These are phyloP conservation scores for Ciborinia camelliae DNA, from an alignment of 2,329 filamentous ascomycete species.

Conservation along the genomic window DNA sequence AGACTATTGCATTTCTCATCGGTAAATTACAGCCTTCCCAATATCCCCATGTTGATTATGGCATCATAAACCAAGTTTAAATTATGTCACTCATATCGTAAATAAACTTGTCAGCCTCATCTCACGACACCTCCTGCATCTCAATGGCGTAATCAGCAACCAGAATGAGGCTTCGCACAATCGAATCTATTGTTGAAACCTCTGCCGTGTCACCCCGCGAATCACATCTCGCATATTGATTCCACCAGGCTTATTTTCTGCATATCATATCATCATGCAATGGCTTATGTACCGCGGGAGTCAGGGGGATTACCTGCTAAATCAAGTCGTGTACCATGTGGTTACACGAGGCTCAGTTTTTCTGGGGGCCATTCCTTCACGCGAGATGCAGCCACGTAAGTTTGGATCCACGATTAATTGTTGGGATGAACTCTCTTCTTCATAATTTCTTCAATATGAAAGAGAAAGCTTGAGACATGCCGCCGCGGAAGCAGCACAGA, in stretches of 20 bases:
- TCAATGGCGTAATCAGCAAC: neutral
- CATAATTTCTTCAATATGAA: neutral
- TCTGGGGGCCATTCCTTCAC: conserved; percentile 5
- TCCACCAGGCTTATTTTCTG: neutral
- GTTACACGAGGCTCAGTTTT: conserved; percentile 4
- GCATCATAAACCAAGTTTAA: neutral
- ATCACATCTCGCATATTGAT: neutral
- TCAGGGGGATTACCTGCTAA: conserved; percentile 11
- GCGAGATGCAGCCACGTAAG: neutral
- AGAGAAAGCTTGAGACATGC: neutral
- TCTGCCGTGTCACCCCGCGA: neutral
- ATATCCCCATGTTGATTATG: too few species aligned
- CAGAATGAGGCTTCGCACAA: neutral
- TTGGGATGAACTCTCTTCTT: neutral
- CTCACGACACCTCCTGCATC: neutral
- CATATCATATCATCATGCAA: conserved; percentile 1
- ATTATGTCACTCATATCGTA: too few species aligned
- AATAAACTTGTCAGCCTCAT: neutral
- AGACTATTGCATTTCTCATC: neutral
- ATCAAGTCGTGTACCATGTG: neutral
- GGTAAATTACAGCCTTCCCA: neutral
- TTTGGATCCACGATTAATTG: neutral
- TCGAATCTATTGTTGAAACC: neutral
- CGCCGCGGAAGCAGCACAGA: conserved; percentile 7
- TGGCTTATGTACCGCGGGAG: neutral